Conservation (phyloP, 306 rosid genomes). For the Trifolium repens region DNA sequence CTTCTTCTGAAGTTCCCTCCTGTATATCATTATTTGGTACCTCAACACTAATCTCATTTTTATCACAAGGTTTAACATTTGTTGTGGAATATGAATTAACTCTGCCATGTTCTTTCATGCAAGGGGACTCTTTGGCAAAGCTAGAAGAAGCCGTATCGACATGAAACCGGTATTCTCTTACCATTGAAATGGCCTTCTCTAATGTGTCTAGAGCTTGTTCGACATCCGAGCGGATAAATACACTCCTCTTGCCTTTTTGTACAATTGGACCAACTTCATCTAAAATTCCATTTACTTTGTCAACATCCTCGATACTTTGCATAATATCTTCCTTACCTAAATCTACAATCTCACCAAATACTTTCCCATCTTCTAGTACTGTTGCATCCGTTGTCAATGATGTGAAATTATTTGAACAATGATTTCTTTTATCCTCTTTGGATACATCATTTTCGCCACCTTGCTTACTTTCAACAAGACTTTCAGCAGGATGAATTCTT, state of each 20-base stretch:
- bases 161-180: conserved; percentile 53
- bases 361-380: not conserved
- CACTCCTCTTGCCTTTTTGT: conserved; percentile 43
- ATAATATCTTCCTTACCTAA: conserved; percentile 50
- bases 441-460: conserved; percentile 35
- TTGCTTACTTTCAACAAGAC: conserved; percentile 36
- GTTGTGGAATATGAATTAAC: conserved; percentile 47
- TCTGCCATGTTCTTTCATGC: conserved; percentile 39
- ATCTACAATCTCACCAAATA: conserved; percentile 11
- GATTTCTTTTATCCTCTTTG: conserved; percentile 41
- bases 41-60: conserved; percentile 39
- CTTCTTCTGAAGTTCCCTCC: conserved; percentile 44
- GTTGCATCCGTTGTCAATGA: not conserved
- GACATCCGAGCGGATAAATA: conserved; percentile 66
- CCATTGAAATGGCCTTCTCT: conserved; percentile 66
- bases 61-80: conserved; percentile 21
- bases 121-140: conserved; percentile 30
- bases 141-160: conserved; percentile 44
- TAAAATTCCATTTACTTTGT: not conserved
- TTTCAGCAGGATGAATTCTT: conserved; percentile 42
- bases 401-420: conserved; percentile 34
- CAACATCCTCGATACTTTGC: conserved; percentile 6
- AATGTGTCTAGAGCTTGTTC: conserved; percentile 76
- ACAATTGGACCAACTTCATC: conserved; percentile 36
- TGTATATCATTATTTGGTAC: conserved; percentile 35